Evolutionary conservation across 2,329 filamentous ascomycete genomes (phyloP).

Genomic region (Periconia digitata): DNA sequence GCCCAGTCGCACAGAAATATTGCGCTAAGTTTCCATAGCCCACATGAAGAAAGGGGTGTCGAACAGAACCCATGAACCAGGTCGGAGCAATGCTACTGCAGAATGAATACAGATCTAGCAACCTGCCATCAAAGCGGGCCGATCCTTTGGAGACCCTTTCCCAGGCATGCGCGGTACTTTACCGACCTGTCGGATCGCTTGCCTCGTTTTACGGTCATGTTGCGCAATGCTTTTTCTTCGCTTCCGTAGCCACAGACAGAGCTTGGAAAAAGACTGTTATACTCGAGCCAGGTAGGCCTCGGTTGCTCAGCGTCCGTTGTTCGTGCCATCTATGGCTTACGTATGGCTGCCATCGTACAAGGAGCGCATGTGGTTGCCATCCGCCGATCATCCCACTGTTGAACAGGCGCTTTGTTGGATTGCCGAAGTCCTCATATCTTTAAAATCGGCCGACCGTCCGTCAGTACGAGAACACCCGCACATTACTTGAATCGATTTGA

Average conservation of each 20-base stretch:
- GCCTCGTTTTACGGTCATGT: slow-evolving; percentile 12
- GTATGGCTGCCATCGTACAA: slow-evolving; percentile 18
- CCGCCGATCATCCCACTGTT: slow-evolving; percentile 17
- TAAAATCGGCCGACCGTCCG: not conserved
- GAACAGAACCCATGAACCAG: slow-evolving; percentile 18
- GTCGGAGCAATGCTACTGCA: slow-evolving; percentile 28
- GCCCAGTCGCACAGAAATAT: slow-evolving; percentile 34
- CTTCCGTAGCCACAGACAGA: slow-evolving; percentile 16
- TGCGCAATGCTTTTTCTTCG: slow-evolving; percentile 18
- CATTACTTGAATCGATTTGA: not conserved
- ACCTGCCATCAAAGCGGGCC: slow-evolving; percentile 27
- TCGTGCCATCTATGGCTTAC: slow-evolving; percentile 26
- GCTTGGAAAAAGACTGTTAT: slow-evolving; percentile 6
- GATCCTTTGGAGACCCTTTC: slow-evolving; percentile 24
- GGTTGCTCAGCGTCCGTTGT: slow-evolving; percentile 20
- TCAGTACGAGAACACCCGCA: not conserved
- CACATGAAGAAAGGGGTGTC: slow-evolving; percentile 10
- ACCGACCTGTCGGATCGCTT: slow-evolving; percentile 22
- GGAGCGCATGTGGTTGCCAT: slow-evolving; percentile 13
- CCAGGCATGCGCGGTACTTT: slow-evolving; percentile 13
- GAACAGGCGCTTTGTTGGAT: slow-evolving; percentile 4
- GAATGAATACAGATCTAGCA: slow-evolving; percentile 31
- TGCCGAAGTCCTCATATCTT: not conserved
- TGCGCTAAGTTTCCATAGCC: slow-evolving; percentile 34
- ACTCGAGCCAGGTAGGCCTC: slow-evolving; percentile 18